Evolutionary conservation across 805 yeast species (phyloP).

Genomic region (Pichia ethanolica): DNA sequence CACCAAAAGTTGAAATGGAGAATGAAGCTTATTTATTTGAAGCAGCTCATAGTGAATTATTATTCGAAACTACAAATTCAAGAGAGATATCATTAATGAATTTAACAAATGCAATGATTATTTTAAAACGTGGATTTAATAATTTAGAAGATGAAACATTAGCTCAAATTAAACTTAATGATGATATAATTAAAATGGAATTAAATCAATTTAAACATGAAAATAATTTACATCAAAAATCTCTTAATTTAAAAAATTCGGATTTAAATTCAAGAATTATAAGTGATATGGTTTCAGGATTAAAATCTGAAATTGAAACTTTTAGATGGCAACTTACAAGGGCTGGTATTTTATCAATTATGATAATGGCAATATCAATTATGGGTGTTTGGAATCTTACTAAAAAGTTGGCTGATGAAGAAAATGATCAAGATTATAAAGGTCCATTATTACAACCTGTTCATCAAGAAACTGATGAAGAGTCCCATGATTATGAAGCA

Average conservation of each 20-base stretch:
- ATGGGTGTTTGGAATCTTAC: slow-evolving; percentile 44
- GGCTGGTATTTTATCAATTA: slow-evolving; percentile 73
- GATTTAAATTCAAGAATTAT: slow-evolving; percentile 80
- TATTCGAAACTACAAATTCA: slow-evolving; percentile 67
- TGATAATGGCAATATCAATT: slow-evolving; percentile 54
- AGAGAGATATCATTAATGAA: slow-evolving; percentile 66
- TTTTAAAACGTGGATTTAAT: slow-evolving; percentile 64
- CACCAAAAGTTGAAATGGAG: slow-evolving; percentile 63
- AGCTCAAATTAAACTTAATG: slow-evolving; percentile 43
- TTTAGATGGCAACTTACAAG: slow-evolving; percentile 91
- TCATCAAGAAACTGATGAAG: slow-evolving; percentile 46
- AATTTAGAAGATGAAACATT: slow-evolving; percentile 73
- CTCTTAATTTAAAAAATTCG: slow-evolving; percentile 62
- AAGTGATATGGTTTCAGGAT: slow-evolving; percentile 71
- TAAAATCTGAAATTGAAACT: slow-evolving; percentile 80
- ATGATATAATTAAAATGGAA: slow-evolving; percentile 70
- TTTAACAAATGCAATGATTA: slow-evolving; percentile 56
- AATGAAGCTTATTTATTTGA: slow-evolving; percentile 85
- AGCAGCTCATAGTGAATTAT: slow-evolving; percentile 83
- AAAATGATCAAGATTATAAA: slow-evolving; percentile 18
- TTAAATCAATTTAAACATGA: slow-evolving; percentile 82
- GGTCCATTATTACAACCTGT: slow-evolving; percentile 31
- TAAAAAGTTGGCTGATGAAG: slow-evolving; percentile 27
- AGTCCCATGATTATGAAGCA: slow-evolving; percentile 46
- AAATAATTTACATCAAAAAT: slow-evolving; percentile 66